Evolutionary conservation across 805 yeast genomes (phyloP).

Genomic region (Phaffomyces opuntiae): DNA sequence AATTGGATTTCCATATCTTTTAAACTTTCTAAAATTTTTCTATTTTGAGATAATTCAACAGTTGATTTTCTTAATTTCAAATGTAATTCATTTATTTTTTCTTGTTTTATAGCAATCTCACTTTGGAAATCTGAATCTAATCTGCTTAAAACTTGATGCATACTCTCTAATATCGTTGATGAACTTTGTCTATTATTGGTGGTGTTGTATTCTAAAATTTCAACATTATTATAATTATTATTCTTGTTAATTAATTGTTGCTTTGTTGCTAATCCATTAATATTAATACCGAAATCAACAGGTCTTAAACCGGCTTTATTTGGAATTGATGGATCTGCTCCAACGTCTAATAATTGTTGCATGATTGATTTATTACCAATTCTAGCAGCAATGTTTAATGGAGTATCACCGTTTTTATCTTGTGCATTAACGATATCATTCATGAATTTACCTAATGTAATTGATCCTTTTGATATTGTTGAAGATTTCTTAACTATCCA

Average conservation of each 20-base stretch:
- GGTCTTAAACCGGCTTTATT: conserved; percentile 87
- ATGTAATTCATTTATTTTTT: conserved; percentile 45
- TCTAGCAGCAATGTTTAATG: conserved; percentile 86
- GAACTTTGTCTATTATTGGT: conserved; percentile 12
- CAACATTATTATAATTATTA: neutral
- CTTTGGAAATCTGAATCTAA: conserved; percentile 53
- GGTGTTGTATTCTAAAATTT: conserved; percentile 10
- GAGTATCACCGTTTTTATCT: conserved; percentile 92
- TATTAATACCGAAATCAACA: conserved; percentile 71
- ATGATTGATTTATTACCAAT: conserved; percentile 78
- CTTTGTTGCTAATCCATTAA: conserved; percentile 21
- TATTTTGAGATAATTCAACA: conserved; percentile 37
- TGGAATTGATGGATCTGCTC: conserved; percentile 74
- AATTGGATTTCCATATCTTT: conserved; percentile 36
- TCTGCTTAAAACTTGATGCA: conserved; percentile 41
- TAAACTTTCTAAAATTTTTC: conserved; percentile 46
- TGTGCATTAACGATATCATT: conserved; percentile 75
- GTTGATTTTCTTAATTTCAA: conserved; percentile 53
- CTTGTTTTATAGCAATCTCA: conserved; percentile 49
- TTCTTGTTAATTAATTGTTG: neutral
- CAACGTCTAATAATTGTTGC: conserved; percentile 75
- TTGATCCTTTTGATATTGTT: conserved; percentile 36
- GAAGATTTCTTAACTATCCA: conserved; percentile 63
- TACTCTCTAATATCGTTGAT: conserved; percentile 40
- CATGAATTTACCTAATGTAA: conserved; percentile 52